A percentile compares a stretch with the other conserved stretches of the same genome.
phyloP scores from a whole-genome alignment of 2,329 filamentous ascomycete genomes.

The Neopestalotiopsis rosae region DNA sequence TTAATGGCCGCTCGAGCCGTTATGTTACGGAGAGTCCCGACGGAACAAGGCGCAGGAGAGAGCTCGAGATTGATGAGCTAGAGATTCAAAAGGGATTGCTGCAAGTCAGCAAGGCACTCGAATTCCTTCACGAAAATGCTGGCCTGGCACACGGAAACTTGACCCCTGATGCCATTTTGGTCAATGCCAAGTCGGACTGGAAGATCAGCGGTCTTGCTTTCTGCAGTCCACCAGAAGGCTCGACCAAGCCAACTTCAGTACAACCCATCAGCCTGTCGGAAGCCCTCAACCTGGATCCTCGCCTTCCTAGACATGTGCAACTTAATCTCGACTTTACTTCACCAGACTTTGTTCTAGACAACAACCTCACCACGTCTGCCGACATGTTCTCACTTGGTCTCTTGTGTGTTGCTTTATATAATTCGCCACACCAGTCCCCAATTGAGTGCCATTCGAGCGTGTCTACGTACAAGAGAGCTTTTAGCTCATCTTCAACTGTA shows the following conservation, averaged over 20 bases:
- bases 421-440: constrained; percentile 89
- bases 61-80: constrained; percentile 93
- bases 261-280: constrained; percentile 83
- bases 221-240: constrained; percentile 79
- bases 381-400: constrained; percentile 96
- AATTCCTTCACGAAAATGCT: constrained; percentile 95
- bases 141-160: constrained; percentile 93
- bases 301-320: constrained; percentile 82
- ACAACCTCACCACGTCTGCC: constrained; percentile 79
- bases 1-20: constrained; percentile 74
- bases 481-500: constrained; percentile 77
- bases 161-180: constrained; percentile 89
- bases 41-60: constrained; percentile 73
- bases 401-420: constrained; percentile 88
- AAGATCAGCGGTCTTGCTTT: constrained; percentile 96
- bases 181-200: constrained; percentile 99
- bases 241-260: constrained; percentile 76
- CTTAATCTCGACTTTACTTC: constrained; percentile 92
- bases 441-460: constrained; percentile 81
- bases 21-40: constrained; percentile 83
- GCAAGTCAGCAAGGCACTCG: constrained; percentile 90
- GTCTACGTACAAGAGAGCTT: constrained; percentile 84
- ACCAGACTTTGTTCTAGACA: constrained; percentile 93
- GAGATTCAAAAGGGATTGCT: constrained; percentile 96
- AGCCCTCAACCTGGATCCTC: constrained; percentile 82